Evolutionary conservation across 176 grass and related monocot genomes (phyloP).

Genomic region (Eragrostis curvula): DNA sequence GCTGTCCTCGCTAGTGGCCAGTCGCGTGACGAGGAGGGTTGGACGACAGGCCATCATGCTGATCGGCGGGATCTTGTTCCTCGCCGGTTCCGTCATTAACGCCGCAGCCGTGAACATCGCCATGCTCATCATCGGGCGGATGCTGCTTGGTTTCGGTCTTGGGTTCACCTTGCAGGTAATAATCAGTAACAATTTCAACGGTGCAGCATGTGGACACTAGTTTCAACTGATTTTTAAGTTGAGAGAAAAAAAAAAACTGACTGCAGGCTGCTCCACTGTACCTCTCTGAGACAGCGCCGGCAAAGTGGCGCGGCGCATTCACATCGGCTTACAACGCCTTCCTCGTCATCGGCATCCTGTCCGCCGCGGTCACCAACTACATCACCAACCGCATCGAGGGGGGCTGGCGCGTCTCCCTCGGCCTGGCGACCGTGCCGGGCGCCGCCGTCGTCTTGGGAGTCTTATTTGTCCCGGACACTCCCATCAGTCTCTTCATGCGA

Average conservation of each 20-base stretch:
- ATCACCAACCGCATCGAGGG: constrained; percentile 52
- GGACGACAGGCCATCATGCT: constrained; percentile 54
- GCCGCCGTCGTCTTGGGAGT: constrained; percentile 45
- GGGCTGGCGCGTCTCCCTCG: constrained; percentile 77
- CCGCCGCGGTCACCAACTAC: constrained; percentile 71
- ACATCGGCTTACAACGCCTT: constrained; percentile 73
- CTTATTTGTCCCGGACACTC: constrained; percentile 64
- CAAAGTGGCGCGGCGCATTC: constrained; percentile 80
- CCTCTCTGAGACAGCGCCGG: constrained; percentile 69
- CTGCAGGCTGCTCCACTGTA: constrained; percentile 62
- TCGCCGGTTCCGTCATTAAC: constrained; percentile 45
- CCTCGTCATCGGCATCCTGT: constrained; percentile 56
- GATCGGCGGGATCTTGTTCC: constrained; percentile 52
- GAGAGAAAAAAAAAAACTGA: too few relatives aligned
- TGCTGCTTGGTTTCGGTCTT: constrained; percentile 63
- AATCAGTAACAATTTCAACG: too few relatives aligned
- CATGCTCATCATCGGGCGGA: constrained; percentile 69
- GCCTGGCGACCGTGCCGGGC: constrained; percentile 60
- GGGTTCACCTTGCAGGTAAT: constrained; percentile 49
- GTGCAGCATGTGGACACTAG: too few relatives aligned
- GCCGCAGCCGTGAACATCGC: constrained; percentile 54
- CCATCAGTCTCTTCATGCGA: constrained; percentile 60
- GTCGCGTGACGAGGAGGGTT: constrained; percentile 40
- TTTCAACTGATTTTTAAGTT: too few relatives aligned
- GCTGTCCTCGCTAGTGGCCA: constrained; percentile 44